Conservation (phyloP, 225 moss, liverwort and hornwort genomes). For the Bryoerythrophyllum caledonicum region DNA sequence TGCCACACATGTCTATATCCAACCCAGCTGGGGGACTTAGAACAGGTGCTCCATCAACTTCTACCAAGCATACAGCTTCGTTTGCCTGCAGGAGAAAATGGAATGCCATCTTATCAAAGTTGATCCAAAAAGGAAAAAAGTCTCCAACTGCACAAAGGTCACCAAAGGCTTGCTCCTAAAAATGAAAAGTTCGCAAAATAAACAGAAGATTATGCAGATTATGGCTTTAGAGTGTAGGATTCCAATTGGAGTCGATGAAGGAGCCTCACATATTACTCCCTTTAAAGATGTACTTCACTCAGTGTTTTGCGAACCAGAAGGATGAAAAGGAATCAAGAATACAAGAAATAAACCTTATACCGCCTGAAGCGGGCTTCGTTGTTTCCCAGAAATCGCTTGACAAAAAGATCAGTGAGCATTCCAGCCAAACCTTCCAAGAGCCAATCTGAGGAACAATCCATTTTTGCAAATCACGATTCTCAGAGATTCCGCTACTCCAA, state of each 20-base stretch:
- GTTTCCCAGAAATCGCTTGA: constrained; percentile 93
- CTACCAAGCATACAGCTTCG: constrained; percentile 95
- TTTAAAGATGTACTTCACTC: not conserved
- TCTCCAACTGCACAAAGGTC: not conserved
- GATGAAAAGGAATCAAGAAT: constrained; percentile 9
- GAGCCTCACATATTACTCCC: constrained; percentile 8
- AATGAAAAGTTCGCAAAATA: not conserved
- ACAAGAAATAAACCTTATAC: constrained; percentile 59
- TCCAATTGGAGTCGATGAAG: constrained; percentile 9
- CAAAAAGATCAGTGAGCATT: constrained; percentile 85
- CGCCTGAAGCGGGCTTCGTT: constrained; percentile 94
- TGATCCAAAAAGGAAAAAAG: not conserved
- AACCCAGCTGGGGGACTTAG: constrained; percentile 70
- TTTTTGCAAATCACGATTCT: constrained; percentile 20
- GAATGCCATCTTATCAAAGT: constrained; percentile 4
- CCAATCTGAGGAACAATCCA: constrained; percentile 67
- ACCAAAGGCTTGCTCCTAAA: constrained; percentile 8
- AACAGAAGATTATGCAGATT: constrained; percentile 3
- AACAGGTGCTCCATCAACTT: constrained; percentile 86
- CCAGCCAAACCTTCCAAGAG: constrained; percentile 97
- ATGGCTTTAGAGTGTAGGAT: constrained; percentile 2
- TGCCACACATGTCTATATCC: constrained; percentile 75
- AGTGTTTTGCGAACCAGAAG: constrained; percentile 28
- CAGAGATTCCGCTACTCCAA: constrained; percentile 2
- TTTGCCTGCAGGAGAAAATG: constrained; percentile 77